phyloP scores from a whole-genome alignment of 306 rosid genomes.

The Astragalus membranaceus region DNA sequence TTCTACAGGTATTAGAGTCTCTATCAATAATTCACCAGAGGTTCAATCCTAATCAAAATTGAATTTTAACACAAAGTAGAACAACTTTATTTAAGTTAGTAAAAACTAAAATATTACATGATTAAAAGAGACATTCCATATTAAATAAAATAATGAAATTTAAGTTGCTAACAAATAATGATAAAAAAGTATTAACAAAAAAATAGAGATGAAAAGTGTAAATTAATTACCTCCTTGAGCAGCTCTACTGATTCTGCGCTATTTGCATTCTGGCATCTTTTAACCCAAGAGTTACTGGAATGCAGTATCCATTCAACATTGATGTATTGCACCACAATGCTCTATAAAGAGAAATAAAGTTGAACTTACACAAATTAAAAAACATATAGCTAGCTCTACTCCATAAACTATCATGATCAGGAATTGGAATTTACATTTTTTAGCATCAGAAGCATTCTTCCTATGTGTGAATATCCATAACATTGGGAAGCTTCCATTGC shows the following conservation, averaged over 20 bases:
- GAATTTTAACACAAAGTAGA: too few relatives aligned
- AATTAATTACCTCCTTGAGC: constrained; percentile 62
- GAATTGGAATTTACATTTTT: constrained; percentile 51
- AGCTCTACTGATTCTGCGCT: constrained; percentile 70
- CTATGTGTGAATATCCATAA: constrained; percentile 59
- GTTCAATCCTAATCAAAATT: too few relatives aligned
- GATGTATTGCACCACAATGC: constrained; percentile 46
- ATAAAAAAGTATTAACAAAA: too few relatives aligned
- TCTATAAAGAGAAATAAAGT: constrained; percentile 34
- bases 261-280: constrained; percentile 50
- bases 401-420: constrained; percentile 17
- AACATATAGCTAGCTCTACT: neutral
- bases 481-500: constrained; percentile 68
- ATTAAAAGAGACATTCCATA: too few relatives aligned
- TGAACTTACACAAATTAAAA: neutral
- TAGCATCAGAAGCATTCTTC: constrained; percentile 70
- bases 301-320: constrained; percentile 53
- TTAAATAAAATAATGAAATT: too few relatives aligned
- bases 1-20: too few relatives aligned
- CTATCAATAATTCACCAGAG: too few relatives aligned
- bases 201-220: constrained; percentile 15
- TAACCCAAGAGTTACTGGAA: constrained; percentile 54
- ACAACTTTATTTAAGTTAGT: too few relatives aligned
- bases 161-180: too few relatives aligned
- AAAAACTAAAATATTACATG: too few relatives aligned